phyloP scores from a whole-genome alignment of 768 basidiomycete species.

The Kwoniella bestiolae region DNA sequence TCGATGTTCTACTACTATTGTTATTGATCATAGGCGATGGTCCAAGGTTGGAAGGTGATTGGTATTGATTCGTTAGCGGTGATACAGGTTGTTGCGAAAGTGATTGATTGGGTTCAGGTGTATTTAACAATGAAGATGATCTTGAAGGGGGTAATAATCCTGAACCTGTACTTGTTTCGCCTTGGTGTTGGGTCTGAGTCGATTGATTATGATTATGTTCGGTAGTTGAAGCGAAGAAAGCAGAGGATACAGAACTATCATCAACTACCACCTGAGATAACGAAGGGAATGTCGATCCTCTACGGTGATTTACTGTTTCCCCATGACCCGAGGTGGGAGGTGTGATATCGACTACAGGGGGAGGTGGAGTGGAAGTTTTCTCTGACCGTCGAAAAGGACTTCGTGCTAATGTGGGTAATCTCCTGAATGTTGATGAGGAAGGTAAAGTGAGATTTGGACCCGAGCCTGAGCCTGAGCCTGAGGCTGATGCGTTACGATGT shows the following conservation, averaged over 20 bases:
- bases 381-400: conserved; percentile 35
- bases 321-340: neutral
- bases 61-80: conserved; percentile 15
- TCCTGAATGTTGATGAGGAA: conserved; percentile 32
- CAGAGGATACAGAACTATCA: conserved; percentile 21
- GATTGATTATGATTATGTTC: neutral
- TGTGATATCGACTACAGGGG: conserved; percentile 7
- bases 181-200: too few species aligned
- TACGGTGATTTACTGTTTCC: conserved; percentile 12
- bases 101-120: conserved; percentile 5
- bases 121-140: conserved; percentile 24
- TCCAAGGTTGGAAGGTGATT: neutral
- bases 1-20: neutral
- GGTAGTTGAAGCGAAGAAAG: conserved; percentile 18
- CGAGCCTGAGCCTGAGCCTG: too few species aligned
- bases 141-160: conserved; percentile 25
- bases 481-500: conserved; percentile 28
- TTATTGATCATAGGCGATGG: conserved; percentile 13
- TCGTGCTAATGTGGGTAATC: conserved; percentile 28
- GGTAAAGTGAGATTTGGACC: conserved; percentile 23
- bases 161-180: too few species aligned
- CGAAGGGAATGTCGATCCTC: conserved; percentile 30
- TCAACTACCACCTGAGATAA: conserved; percentile 23
- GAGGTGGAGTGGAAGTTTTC: conserved; percentile 24
- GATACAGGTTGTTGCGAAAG: conserved; percentile 11